A percentile compares a stretch with the other conserved stretches of the same genome.
These are phyloP conservation scores for Aurinia saxatilis DNA, from an alignment of 345 rosid species.

Conservation along the genomic window DNA sequence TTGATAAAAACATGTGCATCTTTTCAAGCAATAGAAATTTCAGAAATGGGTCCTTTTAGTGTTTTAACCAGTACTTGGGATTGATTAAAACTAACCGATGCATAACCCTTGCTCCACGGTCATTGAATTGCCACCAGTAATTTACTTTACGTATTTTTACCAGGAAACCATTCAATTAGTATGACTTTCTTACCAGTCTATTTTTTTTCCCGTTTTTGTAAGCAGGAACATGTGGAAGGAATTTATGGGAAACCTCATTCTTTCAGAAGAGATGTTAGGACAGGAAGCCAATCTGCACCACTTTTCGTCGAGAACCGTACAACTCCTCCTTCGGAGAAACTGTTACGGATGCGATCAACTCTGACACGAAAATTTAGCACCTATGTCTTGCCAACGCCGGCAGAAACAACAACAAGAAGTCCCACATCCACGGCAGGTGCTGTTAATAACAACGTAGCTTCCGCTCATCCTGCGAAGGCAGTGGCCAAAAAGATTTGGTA, in stretches of 20 bases:
- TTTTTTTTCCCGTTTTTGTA: neutral
- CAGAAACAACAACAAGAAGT: conserved; percentile 43
- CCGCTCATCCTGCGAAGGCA: conserved; percentile 32
- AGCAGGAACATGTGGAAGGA: conserved; percentile 47
- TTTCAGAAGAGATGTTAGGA: conserved; percentile 31
- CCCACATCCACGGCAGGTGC: conserved; percentile 34
- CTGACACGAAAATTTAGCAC: conserved; percentile 59
- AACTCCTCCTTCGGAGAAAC: conserved; percentile 40
- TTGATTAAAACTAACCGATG: no score
- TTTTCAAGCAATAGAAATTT: no score
- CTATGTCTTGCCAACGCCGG: conserved; percentile 83
- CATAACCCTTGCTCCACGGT: no score
- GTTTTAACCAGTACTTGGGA: no score
- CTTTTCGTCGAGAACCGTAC: conserved; percentile 47
- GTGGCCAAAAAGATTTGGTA: conserved; percentile 46
- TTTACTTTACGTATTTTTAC: neutral
- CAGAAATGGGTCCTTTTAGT: no score
- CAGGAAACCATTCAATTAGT: neutral
- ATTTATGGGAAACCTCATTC: conserved; percentile 36
- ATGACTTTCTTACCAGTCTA: conserved; percentile 3
- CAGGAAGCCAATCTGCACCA: conserved; percentile 73
- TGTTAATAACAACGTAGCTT: conserved; percentile 18
- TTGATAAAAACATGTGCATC: no score
- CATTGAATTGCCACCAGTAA: no score
- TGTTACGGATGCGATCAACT: conserved; percentile 45